Evolutionary conservation across 2,329 filamentous ascomycete species (phyloP), one percentile per base, ranked within the genome.

Genomic region (Aspergillus arachidicola): DNA sequence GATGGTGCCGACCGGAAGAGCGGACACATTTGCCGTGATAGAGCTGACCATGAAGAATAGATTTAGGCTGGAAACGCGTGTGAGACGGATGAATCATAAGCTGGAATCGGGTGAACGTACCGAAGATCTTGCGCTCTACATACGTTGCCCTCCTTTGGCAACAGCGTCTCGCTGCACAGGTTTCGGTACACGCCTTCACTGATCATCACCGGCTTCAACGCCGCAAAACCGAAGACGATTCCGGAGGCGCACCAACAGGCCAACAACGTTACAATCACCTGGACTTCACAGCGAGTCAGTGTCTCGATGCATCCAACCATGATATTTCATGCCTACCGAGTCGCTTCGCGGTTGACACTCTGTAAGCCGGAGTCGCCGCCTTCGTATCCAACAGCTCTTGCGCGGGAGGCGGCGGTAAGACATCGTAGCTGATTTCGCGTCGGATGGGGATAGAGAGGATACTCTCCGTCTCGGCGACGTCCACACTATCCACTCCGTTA

Each of bases 11-110:
- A 96, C 88, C 1, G 93, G 91, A 2, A 97, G 84, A 41, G 93
- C 93, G 50, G 89, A 91, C 21, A 96, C 89, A 71, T 97, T 97
- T 51, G 93, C 95, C 11, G 87, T 91, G 3, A 96, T 93, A 28
- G 93, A 93, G 30, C 93, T 93, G 43, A 93, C 86, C 11, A 92
- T 95, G 82, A 97, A 97, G 90, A 96, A 96, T 71, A 96, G 81
- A 74, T 97, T 97, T 62, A 97, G 84, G 66, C 79, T 80, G 60
- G 9, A 6, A n/a, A 41, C 19, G n/a, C 26, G 12, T 48, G 28
- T 58, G 10, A 38, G 51, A 38, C 26, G n/a, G 34, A 45, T 6
- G n/a, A 28, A 9, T 12, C 19, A 14, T 26, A 6, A 76, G 78
- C 4, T 80, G 6, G 14, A 55, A 30, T 41, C 21, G 54, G 14